Evolutionary conservation across 495 filamentous ascomycete species (phyloP).

Genomic region (Aspergillus sclerotiicarbonarius): DNA sequence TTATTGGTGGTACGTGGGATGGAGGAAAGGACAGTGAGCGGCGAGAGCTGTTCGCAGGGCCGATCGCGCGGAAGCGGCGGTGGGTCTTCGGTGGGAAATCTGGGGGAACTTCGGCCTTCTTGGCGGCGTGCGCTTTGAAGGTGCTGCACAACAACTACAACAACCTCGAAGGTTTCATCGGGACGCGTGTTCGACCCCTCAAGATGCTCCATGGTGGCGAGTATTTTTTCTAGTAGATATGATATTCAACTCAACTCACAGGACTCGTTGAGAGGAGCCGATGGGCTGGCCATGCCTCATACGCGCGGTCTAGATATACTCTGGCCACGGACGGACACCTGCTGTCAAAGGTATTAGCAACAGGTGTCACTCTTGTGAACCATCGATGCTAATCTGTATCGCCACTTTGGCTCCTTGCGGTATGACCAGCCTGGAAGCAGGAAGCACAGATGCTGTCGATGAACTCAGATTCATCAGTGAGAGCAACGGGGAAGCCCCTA

Average conservation of each 20-base stretch:
- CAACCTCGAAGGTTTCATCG: no score
- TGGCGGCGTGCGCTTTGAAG: background rate
- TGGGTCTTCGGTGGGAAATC: conserved; percentile 2
- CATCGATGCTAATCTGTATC: background rate
- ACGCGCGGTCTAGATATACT: no score
- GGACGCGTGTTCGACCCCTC: no score
- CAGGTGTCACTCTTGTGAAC: background rate
- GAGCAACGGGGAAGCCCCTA: background rate
- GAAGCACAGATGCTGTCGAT: background rate
- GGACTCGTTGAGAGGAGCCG: no score
- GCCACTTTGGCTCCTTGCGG: background rate
- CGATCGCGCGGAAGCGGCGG: background rate
- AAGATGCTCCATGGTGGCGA: no score
- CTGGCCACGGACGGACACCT: no score
- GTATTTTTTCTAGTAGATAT: no score
- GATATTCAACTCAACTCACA: no score
- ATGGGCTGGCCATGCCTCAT: no score
- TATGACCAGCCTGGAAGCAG: background rate
- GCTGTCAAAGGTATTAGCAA: background rate
- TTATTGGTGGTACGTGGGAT: conserved; percentile 7
- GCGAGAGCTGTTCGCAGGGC: background rate
- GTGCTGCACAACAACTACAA: no score
- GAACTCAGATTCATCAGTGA: background rate
- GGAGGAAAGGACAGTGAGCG: background rate
- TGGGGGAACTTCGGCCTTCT: conserved; percentile 1